A percentile compares a stretch with the other conserved stretches of the same genome.
Conservation (phyloP, 129 eudicot genomes). For the Daucus carota region DH1_v3.0 NC_030387.2:4593501-4594000, state of each 20-base stretch:
- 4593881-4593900: slow-evolving; percentile 6
- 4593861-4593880: slow-evolving; percentile 78
- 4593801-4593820: slow-evolving; percentile 50
- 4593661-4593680: slow-evolving; percentile 85
- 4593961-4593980: slow-evolving; percentile 65
- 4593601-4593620: slow-evolving; percentile 17
- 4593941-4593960: background rate
- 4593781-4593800: slow-evolving; percentile 81
- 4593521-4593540: slow-evolving; percentile 49
- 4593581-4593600: slow-evolving; percentile 1
- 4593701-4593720: background rate
- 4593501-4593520: slow-evolving; percentile 57
- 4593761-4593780: slow-evolving; percentile 50
- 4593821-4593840: slow-evolving; percentile 65
- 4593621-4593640: slow-evolving; percentile 89
- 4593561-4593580: slow-evolving; percentile 1
- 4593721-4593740: background rate
- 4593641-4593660: slow-evolving; percentile 62
- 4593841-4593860: slow-evolving; percentile 69
- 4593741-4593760: background rate
- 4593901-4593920: background rate
- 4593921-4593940: background rate
- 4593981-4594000: slow-evolving; percentile 67
- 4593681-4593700: slow-evolving; percentile 80
- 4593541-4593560: background rate